Evolutionary conservation across 2,329 filamentous ascomycete species (phyloP).

Genomic region (Aspergillus hortae): DNA sequence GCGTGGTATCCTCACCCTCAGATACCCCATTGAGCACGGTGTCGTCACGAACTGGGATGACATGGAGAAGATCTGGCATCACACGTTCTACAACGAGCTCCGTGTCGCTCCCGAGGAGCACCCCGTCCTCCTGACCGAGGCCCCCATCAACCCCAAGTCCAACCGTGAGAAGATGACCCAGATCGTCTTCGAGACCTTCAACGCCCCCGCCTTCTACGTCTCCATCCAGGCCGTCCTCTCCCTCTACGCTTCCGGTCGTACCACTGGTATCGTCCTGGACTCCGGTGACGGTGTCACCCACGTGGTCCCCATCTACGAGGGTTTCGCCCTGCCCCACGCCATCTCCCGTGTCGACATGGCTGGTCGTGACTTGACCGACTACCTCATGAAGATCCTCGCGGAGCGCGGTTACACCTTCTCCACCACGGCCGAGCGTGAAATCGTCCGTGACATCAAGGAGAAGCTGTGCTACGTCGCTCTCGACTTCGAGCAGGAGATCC

Average conservation of each 20-base stretch:
- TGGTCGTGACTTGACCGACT: conserved; percentile 99
- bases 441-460: conserved; percentile 99
- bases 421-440: conserved; percentile 99
- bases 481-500: conserved; percentile 99
- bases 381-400: conserved; percentile 99
- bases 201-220: conserved; percentile 99
- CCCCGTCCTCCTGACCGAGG: conserved; percentile 97
- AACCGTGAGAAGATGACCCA: conserved; percentile 99
- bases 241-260: conserved; percentile 99
- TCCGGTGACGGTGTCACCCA: conserved; percentile 99
- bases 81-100: conserved; percentile 99
- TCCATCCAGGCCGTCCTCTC: conserved; percentile 99
- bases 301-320: conserved; percentile 99
- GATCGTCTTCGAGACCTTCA: conserved; percentile 99
- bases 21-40: conserved; percentile 99
- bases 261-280: conserved; percentile 99
- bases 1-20: conserved; percentile 99
- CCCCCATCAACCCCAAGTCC: conserved; percentile 99
- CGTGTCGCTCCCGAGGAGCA: conserved; percentile 99
- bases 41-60: conserved; percentile 99
- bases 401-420: conserved; percentile 99
- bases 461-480: conserved; percentile 99
- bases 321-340: conserved; percentile 99
- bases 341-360: conserved; percentile 99
- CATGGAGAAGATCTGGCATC: conserved; percentile 99